Base-by-base conservation (phyloP, 352 stramenopile species). In the Elongisporangium anandrum region DNA sequence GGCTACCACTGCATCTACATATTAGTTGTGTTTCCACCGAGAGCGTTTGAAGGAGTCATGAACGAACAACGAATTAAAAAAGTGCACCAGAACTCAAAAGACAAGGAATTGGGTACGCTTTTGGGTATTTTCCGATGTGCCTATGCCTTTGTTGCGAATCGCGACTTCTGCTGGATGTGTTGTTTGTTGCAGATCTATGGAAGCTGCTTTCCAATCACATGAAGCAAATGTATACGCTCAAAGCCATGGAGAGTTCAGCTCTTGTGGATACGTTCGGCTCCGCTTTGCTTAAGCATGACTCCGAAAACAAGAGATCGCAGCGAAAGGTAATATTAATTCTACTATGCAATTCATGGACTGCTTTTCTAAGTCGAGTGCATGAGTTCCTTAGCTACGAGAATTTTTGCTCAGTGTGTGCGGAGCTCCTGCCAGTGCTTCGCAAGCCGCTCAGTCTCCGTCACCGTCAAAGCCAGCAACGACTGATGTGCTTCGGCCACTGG, bases 1-100 rank as follows among this genome's bases (percentile, higher is more conserved):
- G 17, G 5, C 20, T n/a, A 26, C 24, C 17, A 56, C 12, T 20
- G 29, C 16, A 13, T 52, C 29, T 50, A 15, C 10, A 52, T 50
- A n/a, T 6, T 62, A 94, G 81, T 75, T 19, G 56, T 92, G 6
- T 94, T 92, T 26, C 79, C 82, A 24, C 38, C 69, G 2, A 83
- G 87, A 55, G 72, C 79, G 13, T 92, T 94, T 52, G 85, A 91
- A 73, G 85, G 81, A 3, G 92, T 92, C 52, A 85, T 94, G 70
- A 90, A 75, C 56, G 76, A 91, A 26, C 75, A 89, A 57, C 87
- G 88, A 38, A 73, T 94, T 19, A 76, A 83, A 39, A 92, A 92
- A 59, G 65, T 89, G 5, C 81, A 92, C 57, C 79, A 90, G 54
- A 73, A 75, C 39, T 77, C 71, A 29, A 90, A 90, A 58, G 74